phyloP scores from a whole-genome alignment of 768 basidiomycete species.

The Gautieria morchelliformis region DNA sequence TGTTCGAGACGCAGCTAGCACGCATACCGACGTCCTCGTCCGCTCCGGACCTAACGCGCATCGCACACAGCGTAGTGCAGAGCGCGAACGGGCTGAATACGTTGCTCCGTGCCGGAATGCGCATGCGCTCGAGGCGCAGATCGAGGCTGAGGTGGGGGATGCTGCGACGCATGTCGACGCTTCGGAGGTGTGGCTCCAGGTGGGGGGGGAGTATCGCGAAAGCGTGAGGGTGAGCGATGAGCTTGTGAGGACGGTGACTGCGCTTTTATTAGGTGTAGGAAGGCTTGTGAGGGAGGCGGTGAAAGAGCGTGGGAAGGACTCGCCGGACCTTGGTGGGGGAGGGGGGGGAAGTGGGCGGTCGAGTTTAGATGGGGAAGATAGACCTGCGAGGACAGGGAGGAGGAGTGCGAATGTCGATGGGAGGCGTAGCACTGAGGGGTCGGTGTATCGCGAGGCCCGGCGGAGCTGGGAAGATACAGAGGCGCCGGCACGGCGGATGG shows the following conservation, averaged over 20 bases:
- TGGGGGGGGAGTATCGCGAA: conserved; percentile 68
- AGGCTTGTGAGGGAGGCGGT: conserved; percentile 52
- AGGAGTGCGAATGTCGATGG: conserved; percentile 33
- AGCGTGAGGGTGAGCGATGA: conserved; percentile 67
- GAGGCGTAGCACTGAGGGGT: conserved; percentile 2
- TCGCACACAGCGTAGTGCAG: conserved; percentile 53
- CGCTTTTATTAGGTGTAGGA: conserved; percentile 66
- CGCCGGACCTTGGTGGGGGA: conserved; percentile 36
- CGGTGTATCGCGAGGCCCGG: conserved; percentile 23
- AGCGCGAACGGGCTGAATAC: conserved; percentile 60
- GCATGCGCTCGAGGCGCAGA: conserved; percentile 60
- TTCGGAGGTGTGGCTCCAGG: conserved; percentile 54
- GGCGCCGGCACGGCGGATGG: conserved; percentile 10
- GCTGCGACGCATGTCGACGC: conserved; percentile 28
- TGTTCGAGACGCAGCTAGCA: conserved; percentile 60
- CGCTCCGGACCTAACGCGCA: conserved; percentile 44
- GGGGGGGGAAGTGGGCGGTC: background rate
- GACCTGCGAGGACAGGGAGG: conserved; percentile 21
- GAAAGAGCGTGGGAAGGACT: conserved; percentile 23
- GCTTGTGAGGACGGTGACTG: conserved; percentile 65
- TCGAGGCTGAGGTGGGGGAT: conserved; percentile 63
- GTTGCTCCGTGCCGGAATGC: conserved; percentile 44
- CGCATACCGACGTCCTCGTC: conserved; percentile 36
- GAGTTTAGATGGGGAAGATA: conserved; percentile 36
- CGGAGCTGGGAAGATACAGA: conserved; percentile 35